phyloP scores from a whole-genome alignment of 2,329 filamentous ascomycete species.

The Mariannaea sp. region DNA sequence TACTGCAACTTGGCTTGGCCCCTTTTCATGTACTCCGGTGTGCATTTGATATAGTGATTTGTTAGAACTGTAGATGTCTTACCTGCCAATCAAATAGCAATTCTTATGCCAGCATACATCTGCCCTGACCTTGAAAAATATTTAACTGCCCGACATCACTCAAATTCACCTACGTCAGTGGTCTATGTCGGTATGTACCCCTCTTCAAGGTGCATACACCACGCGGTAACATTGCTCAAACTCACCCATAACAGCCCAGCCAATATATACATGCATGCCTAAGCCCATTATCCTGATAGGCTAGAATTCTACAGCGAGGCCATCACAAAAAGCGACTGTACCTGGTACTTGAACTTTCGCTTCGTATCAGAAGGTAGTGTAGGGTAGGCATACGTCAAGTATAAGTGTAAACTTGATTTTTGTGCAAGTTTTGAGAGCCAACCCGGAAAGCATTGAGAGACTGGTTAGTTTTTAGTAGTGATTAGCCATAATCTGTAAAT shows the following conservation, averaged over 20 bases:
- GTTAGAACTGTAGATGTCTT: too few relatives aligned
- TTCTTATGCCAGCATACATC: neutral
- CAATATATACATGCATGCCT: constrained; percentile 11
- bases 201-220: constrained; percentile 1
- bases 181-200: constrained; percentile 8
- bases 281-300: neutral
- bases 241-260: neutral
- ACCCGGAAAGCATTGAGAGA: too few relatives aligned
- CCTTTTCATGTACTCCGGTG: neutral
- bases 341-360: too few relatives aligned
- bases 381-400: too few relatives aligned
- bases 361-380: too few relatives aligned
- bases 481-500: too few relatives aligned
- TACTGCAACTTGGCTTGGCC: constrained; percentile 10
- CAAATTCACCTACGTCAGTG: constrained; percentile 13
- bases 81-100: neutral
- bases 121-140: neutral
- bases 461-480: too few relatives aligned
- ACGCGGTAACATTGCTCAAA: constrained; percentile 1
- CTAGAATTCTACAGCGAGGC: neutral
- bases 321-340: too few relatives aligned
- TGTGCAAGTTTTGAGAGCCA: too few relatives aligned
- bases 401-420: too few relatives aligned
- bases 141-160: neutral
- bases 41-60: neutral